Percentiles rank a stretch among this genome's conserved stretches.
Conservation (phyloP, 306 rosid genomes). For the Ormosia emarginata region DNA sequence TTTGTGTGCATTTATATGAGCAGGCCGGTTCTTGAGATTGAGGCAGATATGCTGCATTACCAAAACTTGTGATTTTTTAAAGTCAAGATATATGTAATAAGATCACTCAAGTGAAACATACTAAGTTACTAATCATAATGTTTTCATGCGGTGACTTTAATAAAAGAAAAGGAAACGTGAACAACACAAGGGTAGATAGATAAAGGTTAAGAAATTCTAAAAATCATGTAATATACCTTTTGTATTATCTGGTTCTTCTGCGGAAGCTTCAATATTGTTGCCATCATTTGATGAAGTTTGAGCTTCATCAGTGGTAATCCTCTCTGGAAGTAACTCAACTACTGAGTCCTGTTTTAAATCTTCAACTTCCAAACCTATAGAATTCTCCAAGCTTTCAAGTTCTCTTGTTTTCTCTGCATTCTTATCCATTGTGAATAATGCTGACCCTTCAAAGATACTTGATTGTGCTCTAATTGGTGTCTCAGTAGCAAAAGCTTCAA, state of each 20-base stretch:
- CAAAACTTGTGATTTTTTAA: not conserved
- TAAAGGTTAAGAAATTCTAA: not conserved
- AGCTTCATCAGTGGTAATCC: constrained; percentile 21
- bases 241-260: constrained; percentile 28
- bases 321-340: constrained; percentile 16
- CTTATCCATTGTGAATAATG: not conserved
- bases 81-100: not conserved
- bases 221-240: constrained; percentile 45
- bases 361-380: constrained; percentile 18
- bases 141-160: constrained; percentile 4
- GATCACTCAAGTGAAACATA: not conserved
- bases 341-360: constrained; percentile 24
- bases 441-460: constrained; percentile 13
- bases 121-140: not conserved
- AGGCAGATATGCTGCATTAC: constrained; percentile 32
- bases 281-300: constrained; percentile 15
- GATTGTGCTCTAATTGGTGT: constrained; percentile 15
- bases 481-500: not conserved
- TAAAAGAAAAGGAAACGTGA: constrained; percentile 1
- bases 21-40: constrained; percentile 21
- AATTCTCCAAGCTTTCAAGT: constrained; percentile 27
- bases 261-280: constrained; percentile 12
- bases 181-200: not conserved
- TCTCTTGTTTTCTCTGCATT: constrained; percentile 26
- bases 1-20: constrained; percentile 27